Evolutionary conservation across 495 filamentous ascomycete species (phyloP).

Genomic region (Talaromyces liani): DNA sequence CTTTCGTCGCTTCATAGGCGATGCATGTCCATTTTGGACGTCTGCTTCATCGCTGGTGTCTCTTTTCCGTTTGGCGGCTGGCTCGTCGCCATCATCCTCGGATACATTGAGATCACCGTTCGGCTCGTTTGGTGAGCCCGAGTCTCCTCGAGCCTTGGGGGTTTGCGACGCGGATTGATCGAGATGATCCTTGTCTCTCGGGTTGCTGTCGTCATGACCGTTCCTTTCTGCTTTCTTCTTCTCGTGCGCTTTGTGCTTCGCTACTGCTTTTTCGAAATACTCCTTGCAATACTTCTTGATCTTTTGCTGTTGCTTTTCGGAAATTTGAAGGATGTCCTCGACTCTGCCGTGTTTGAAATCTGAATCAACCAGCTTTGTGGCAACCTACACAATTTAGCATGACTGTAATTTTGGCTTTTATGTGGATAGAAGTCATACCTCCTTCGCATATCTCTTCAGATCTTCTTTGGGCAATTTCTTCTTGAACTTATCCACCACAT

Average conservation of each 20-base stretch:
- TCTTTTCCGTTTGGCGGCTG: constrained; percentile 42
- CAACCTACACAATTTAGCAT: constrained; percentile 33
- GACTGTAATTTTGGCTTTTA: not conserved
- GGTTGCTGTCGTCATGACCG: constrained; percentile 20
- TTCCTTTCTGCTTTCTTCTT: constrained; percentile 52
- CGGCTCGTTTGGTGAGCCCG: constrained; percentile 18
- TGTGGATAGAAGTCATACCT: constrained; percentile 39
- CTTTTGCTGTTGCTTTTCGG: constrained; percentile 69
- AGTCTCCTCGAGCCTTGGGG: constrained; percentile 11
- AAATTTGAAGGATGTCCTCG: constrained; percentile 71
- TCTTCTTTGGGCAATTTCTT: constrained; percentile 80
- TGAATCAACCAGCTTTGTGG: constrained; percentile 78
- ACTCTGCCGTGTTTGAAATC: constrained; percentile 86
- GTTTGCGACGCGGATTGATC: constrained; percentile 2
- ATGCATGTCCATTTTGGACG: constrained; percentile 15
- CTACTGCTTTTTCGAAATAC: constrained; percentile 77
- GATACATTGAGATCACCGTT: constrained; percentile 41
- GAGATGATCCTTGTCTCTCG: constrained; percentile 20
- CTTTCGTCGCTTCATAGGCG: constrained; percentile 31
- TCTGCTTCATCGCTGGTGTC: constrained; percentile 20
- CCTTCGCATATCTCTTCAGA: constrained; percentile 79
- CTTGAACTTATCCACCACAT: constrained; percentile 78
- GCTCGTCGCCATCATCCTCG: constrained; percentile 43
- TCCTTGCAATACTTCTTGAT: constrained; percentile 74
- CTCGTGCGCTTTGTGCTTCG: constrained; percentile 64